Conservation (phyloP, 2,329 filamentous ascomycete species). For the Verticillium tricorpus region DNA sequence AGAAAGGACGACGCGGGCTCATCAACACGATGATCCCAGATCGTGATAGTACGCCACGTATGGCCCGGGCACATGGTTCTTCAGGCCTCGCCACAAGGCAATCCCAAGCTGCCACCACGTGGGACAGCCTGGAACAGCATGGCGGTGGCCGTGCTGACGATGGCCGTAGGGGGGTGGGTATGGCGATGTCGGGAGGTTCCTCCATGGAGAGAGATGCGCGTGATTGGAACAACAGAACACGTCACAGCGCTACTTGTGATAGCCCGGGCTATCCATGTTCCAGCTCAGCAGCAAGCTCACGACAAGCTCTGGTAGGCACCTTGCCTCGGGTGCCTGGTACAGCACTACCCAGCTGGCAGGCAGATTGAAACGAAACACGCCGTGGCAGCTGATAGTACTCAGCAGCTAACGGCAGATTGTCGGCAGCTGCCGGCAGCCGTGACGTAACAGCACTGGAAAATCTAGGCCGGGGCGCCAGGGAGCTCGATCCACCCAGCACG, state of each 20-base stretch:
- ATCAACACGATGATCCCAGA: neutral
- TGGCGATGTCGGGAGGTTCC: neutral
- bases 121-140: neutral
- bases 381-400: neutral
- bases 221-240: neutral
- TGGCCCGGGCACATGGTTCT: neutral
- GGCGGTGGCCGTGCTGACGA: neutral
- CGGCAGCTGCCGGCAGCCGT: neutral
- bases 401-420: neutral
- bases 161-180: neutral
- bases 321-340: too few species aligned
- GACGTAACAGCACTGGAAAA: neutral
- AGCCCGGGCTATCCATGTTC: neutral
- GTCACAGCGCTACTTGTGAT: neutral
- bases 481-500: neutral
- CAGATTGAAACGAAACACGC: neutral
- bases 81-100: neutral
- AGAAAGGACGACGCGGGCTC: too few species aligned
- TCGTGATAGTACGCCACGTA: neutral
- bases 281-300: neutral
- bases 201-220: neutral
- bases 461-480: neutral
- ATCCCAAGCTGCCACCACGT: neutral
- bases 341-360: neutral
- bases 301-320: neutral